Base-by-base conservation (phyloP, 306 rosid species). In the Prunus dulcis region DNA sequence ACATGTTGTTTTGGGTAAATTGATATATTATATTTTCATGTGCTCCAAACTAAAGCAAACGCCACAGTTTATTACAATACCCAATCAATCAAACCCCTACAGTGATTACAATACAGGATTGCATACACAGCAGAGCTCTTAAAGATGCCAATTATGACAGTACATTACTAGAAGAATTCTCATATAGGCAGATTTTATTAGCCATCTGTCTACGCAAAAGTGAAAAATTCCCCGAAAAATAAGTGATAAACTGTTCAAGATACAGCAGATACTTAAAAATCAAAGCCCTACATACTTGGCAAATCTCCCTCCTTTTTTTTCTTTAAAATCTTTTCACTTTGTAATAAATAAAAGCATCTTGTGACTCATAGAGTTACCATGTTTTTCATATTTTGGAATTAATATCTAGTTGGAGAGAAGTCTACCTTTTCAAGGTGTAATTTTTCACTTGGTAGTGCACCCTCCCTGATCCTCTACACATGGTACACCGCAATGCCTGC, bases 361-460 rank as follows among this genome's bases (percentile, higher is more conserved):
- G 46, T 28, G 41, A 14, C 46, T 74, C 68, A 56, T 74, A 81
- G 12, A 4, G 56, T 49, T 62, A 19, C 77, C 43, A 83, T 58
- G 30, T 19, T 76, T 64, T 14, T n/a, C 61, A 70, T 53, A 55
- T 70, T 60, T 75, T 15, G 56, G 49, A 78, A 57, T 61, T 65
- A 67, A 64, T 74, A 79, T 64, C 79, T 66, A 76, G 46, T 32
- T 43, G 78, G 34, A 70, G 58, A 76, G 75, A 27, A 68, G 51
- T 79, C 70, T 73, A 89, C 98, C 92, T 84, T 81, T 75, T 95
- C 86, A 90, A 82, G 41, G 57, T 46, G 84, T 77, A 90, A 84
- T 82, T 92, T 82, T 90, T 92, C 78, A 95, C 97, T 88, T 92
- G 93, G 91, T 95, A 95, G 78, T 86, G 91, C 86, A 95, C 97